These are phyloP conservation scores for Quercus dentata DNA, from an alignment of 306 rosid species.

Conservation along the genomic window DNA sequence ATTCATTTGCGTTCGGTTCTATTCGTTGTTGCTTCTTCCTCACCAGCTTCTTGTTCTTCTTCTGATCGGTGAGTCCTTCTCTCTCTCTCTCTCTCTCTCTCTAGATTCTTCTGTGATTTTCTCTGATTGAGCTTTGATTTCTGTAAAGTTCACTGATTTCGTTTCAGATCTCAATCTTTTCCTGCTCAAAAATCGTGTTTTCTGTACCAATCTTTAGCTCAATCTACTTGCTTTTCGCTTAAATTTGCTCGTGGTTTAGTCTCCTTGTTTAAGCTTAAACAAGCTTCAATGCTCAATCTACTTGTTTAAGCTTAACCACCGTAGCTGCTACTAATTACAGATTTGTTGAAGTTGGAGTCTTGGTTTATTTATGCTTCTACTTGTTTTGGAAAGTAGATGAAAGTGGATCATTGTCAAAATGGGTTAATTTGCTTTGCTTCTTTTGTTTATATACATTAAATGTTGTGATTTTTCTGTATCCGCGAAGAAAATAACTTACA, in stretches of 20 bases:
- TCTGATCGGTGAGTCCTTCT: slow-evolving; percentile 97
- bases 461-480: not conserved
- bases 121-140: slow-evolving; percentile 25
- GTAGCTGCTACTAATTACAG: no score
- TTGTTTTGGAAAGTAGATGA: not conserved
- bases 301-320: not conserved
- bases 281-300: slow-evolving; percentile 19
- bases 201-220: slow-evolving; percentile 42
- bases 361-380: not conserved
- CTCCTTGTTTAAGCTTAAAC: no score
- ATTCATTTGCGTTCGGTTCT: slow-evolving; percentile 99
- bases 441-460: not conserved
- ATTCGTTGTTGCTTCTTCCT: slow-evolving; percentile 89
- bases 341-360: not conserved
- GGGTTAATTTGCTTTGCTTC: not conserved
- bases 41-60: slow-evolving; percentile 90
- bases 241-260: no score
- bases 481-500: not conserved
- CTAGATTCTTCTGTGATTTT: slow-evolving; percentile 7
- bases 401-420: not conserved
- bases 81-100: slow-evolving; percentile 6
- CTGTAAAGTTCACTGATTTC: slow-evolving; percentile 37
- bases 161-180: slow-evolving; percentile 55
- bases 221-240: slow-evolving; percentile 35
- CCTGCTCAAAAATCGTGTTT: slow-evolving; percentile 30